Evolutionary conservation across 371 early-diverging fungal genomes (phyloP), one percentile per base, ranked within the genome.

Genomic region (Haplosporangium sp.): DNA sequence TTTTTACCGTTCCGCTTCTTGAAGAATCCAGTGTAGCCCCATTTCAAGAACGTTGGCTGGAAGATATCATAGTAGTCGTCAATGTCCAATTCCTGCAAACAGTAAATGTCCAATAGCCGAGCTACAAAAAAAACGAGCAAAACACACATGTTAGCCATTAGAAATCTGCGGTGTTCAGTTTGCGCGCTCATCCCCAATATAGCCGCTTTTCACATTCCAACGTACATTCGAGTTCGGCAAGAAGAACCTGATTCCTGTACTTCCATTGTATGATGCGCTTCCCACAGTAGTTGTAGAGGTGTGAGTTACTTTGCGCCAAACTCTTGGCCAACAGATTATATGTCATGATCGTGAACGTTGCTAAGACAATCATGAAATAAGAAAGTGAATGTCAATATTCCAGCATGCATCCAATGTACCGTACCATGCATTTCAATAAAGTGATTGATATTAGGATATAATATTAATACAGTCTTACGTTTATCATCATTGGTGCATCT

Each of bases 291-390:
- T 20, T 29, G 41, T 77, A 77, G 8, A 77, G 68, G 16, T 64
- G 48, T 7, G 1, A 12, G 54, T 72, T 63, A 1, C 13, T 14
- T 6, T 40, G 2, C 23, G 46, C 64, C 21, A 77, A 62, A 40
- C 57, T 68, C 16, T 65, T 52, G 4, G 79, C 62, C 36, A 77
- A 18, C 21, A 77, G 47, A 23, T 77, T 77, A 51, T 68, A 77
- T 16, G 69, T 64, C 79, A 77, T 77, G 40, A 77, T 52, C 18
- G 72, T 72, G 41, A 77, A 77, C 16, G 62, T 57, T n/a, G 45
- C 63, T 63, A 9, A 12, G 9, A 37, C 45, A 43, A 21, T 13
- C 29, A 29, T 4, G 29, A 29, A 29, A 29, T 29, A 29, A 29
- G 29, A 29, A 29, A 29, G 29, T 29, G 29, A 29, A 29, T 29